Evolutionary conservation across 345 rosid species (phyloP).

Genomic region (Lagerstroemia speciosa): DNA sequence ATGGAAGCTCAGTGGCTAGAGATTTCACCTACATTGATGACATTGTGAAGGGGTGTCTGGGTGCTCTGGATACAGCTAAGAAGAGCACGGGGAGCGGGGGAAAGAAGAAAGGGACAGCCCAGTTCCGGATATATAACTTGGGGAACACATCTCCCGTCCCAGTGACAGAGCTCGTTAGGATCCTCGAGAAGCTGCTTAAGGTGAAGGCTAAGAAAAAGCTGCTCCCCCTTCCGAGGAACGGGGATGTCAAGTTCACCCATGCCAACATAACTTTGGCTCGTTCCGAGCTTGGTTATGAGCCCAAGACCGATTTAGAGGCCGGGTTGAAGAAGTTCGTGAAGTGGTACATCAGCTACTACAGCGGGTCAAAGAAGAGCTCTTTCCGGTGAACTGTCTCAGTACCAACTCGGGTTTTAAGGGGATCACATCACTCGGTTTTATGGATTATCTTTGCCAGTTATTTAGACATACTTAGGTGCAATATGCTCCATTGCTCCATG

Average conservation of each 20-base stretch:
- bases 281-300: conserved; percentile 10
- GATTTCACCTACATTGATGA: conserved; percentile 34
- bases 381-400: conserved; percentile 6
- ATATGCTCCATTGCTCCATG: background rate
- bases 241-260: conserved; percentile 13
- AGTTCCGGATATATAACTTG: conserved; percentile 24
- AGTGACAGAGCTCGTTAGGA: conserved; percentile 9
- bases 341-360: conserved; percentile 14
- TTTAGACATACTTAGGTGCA: background rate
- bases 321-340: conserved; percentile 18
- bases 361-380: conserved; percentile 5
- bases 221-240: conserved; percentile 15
- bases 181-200: conserved; percentile 14
- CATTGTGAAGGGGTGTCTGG: conserved; percentile 27
- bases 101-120: conserved; percentile 27
- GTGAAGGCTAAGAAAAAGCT: conserved; percentile 17
- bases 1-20: conserved; percentile 22
- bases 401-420: background rate
- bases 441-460: background rate
- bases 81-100: conserved; percentile 31
- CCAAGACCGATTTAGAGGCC: conserved; percentile 14
- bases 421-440: background rate
- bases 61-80: conserved; percentile 26
- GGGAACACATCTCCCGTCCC: conserved; percentile 17
- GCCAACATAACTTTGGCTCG: conserved; percentile 16